Evolutionary conservation across 257 asterid species (phyloP).

Genomic region (Solanum rostratum): DNA sequence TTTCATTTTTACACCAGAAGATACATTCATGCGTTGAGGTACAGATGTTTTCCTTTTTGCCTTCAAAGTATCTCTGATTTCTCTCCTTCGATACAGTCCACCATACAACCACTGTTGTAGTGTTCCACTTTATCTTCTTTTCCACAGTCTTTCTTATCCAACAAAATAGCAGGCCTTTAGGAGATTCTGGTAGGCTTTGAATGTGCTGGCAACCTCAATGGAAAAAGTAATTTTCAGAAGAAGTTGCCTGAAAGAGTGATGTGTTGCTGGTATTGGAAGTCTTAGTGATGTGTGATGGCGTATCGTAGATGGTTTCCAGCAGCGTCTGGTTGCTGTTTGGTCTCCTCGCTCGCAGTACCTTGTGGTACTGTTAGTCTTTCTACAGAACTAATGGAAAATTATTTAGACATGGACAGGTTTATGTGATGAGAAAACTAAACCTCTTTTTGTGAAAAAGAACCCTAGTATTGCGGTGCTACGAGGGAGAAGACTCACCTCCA

Average conservation of each 20-base stretch:
- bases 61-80: not conserved
- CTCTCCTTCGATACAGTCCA: not conserved
- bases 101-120: not conserved
- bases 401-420: not conserved
- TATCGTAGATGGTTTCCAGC: not conserved
- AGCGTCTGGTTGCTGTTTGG: not conserved
- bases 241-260: not conserved
- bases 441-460: not conserved
- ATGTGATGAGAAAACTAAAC: not conserved
- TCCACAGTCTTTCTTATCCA: not conserved
- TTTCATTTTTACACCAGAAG: not conserved
- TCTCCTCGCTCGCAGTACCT: not conserved
- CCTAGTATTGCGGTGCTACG: not conserved
- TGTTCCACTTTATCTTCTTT: not conserved
- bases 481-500: not conserved
- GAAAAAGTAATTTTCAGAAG: not conserved
- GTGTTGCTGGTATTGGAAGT: not conserved
- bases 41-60: not conserved
- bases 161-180: not conserved
- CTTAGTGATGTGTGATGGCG: not conserved
- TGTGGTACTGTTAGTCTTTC: not conserved
- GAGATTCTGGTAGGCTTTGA: not conserved
- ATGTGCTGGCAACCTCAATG: not conserved
- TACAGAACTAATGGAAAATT: not conserved
- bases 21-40: not conserved